Base-by-base conservation (phyloP, 1,139 yeast species). In the Hemisphaericaspora xylofermentans region DNA sequence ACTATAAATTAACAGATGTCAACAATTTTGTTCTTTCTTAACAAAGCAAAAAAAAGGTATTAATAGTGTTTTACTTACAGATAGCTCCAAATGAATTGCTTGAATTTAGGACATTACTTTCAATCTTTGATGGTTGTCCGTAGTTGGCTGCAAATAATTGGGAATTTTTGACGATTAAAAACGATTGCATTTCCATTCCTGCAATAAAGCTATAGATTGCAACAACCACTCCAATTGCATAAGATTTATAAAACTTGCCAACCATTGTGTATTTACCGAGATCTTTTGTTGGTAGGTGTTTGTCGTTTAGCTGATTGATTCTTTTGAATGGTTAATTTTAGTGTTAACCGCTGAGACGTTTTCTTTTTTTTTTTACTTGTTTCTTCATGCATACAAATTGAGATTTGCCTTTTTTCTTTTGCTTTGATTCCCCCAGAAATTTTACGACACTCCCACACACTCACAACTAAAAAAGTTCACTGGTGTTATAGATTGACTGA, bases 61-160 rank as follows among this genome's bases (percentile, higher is more conserved):
- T 14, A n/a, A 17, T 29, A 35, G 9, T 15, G 38, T 35, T 36
- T 14, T 48, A 60, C 49, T 32, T 57, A 62, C 66, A 48, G 17
- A 61, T 55, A 13, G 69, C 67, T 1, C 74, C 74, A 13, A 66
- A 52, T 3, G 66, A 51, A 40, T 52, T 61, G 38, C 64, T 55
- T 21, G 68, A 54, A 30, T 54, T 56, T 12, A 67, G 41, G 41
- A 67, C 40, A 13, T 58, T 56, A 9, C 52, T 57, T 39, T 66
- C 71, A 45, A 62, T 46, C 10, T 47, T 49, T 6, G 55, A 40
- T 8, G 58, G 47, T 2, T 37, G 43, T 12, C 61, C 63, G 46
- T 53, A 68, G 42, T 51, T 61, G 3, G 45, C 49, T 28, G 46
- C 45, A 35, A 66, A 64, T 30, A 50, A 53, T 6, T 46, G 41